A percentile compares a stretch with the other conserved stretches of the same genome.
These are phyloP conservation scores for Aureobasidium lini DNA, from an alignment of 2,329 filamentous ascomycete species.

Conservation along the genomic window DNA sequence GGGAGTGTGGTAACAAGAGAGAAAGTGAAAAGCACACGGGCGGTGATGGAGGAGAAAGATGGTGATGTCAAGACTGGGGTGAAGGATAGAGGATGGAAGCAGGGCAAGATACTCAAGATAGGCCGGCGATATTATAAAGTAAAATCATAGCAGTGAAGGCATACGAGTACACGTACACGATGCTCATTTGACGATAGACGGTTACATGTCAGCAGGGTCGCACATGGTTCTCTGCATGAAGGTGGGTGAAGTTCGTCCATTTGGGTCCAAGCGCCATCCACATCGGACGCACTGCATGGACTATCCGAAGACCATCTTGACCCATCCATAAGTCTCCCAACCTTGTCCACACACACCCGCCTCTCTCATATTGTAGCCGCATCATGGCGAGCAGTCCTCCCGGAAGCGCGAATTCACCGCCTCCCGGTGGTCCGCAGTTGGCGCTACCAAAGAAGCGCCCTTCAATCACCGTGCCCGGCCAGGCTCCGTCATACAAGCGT, in stretches of 20 bases:
- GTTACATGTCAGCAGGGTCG: neutral
- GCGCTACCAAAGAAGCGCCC: slow-evolving; percentile 57
- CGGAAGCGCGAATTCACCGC: slow-evolving; percentile 14
- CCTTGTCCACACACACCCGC: neutral
- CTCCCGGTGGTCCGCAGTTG: slow-evolving; percentile 6
- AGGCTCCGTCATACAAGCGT: slow-evolving; percentile 47
- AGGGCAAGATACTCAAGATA: too few species aligned
- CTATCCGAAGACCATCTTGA: neutral
- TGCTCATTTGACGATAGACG: neutral
- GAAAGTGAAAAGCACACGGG: neutral
- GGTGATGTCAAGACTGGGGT: neutral
- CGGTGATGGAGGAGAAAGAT: neutral
- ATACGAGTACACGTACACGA: neutral
- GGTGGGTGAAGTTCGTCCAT: neutral
- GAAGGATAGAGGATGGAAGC: neutral
- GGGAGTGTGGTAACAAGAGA: too few species aligned
- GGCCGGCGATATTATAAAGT: neutral
- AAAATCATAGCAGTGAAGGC: neutral
- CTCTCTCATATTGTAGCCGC: neutral
- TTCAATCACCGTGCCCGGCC: slow-evolving; percentile 45
- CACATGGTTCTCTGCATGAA: neutral
- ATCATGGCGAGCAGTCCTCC: slow-evolving; percentile 16
- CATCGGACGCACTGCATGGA: slow-evolving; percentile 7
- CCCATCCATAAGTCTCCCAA: neutral
- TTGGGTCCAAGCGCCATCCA: slow-evolving; percentile 7